These are phyloP conservation scores for Arthroderma uncinatum DNA, from an alignment of 2,329 filamentous ascomycete species.

Conservation along the genomic window DNA sequence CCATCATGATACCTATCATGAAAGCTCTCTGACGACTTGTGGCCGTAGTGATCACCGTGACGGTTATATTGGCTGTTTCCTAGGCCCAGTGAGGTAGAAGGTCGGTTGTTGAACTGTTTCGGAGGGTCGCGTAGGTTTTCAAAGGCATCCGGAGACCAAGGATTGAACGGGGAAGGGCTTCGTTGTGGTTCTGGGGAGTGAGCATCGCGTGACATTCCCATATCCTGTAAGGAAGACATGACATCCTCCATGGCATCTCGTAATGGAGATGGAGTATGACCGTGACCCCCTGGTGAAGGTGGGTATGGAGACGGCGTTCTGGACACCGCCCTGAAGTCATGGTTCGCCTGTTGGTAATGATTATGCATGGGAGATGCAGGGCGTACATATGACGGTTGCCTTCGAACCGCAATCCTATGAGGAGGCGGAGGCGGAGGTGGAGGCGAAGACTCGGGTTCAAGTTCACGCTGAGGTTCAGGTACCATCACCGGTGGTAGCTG, in stretches of 20 bases:
- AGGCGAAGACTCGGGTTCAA: conserved; percentile 56
- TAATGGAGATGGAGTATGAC: conserved; percentile 78
- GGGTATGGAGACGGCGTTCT: conserved; percentile 40
- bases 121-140: conserved; percentile 39
- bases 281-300: conserved; percentile 53
- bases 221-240: conserved; percentile 84
- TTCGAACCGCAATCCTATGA: conserved; percentile 50
- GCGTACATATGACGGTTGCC: conserved; percentile 18
- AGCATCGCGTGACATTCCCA: conserved; percentile 52
- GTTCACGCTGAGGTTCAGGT: conserved; percentile 24
- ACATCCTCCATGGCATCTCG: conserved; percentile 96
- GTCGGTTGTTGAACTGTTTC: conserved; percentile 36
- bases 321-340: conserved; percentile 29
- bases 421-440: conserved; percentile 77
- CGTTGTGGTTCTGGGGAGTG: conserved; percentile 44
- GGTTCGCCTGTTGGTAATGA: conserved; percentile 30
- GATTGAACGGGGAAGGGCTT: conserved; percentile 44
- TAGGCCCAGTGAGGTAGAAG: conserved; percentile 66
- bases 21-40: conserved; percentile 38
- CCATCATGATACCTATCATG: conserved; percentile 45
- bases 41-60: conserved; percentile 44
- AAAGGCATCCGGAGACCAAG: conserved; percentile 89
- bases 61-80: conserved; percentile 38
- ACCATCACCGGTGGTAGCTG: background rate
- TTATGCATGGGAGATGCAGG: conserved; percentile 21